Base-by-base conservation (phyloP, 768 basidiomycete genomes). In the Kwoniella sp. region DNA sequence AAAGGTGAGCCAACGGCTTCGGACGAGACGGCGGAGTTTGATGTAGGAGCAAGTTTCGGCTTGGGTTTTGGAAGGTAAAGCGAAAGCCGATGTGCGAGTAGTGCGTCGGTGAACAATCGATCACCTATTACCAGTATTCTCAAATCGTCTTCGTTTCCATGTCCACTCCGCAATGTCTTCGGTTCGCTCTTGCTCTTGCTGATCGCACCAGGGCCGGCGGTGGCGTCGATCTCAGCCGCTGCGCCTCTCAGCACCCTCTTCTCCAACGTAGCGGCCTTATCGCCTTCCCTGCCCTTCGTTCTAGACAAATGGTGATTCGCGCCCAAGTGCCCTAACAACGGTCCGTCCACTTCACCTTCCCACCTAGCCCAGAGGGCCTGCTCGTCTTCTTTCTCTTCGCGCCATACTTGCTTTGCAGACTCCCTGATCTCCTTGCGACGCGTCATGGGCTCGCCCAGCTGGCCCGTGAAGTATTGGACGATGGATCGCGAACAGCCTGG, bases 41-140 rank as follows among this genome's bases (percentile, higher is more conserved):
- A 50, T 47, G 9, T 9, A 20, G 37, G 9, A 23, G 48, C 23
- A 3, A 3, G 41, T 11, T 17, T 17, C 20, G 28, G 57, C 29
- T 23, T 55, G 8, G 25, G 54, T 17, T 30, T 29, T 22, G 66
- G 53, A n/a, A 75, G 62, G 26, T 69, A 52, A 3, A 64, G 31
- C 11, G 61, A 61, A 15, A 81, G 62, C 30, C 92, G 87, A 71
- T 90, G 89, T 9, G 92, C 89, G 80, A 97, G 83, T 58, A 97
- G 85, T 20, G 93, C 82, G 77, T 99, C 95, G 0, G 95, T 99
- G 73, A 96, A 90, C 57, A 97, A 82, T 12, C 95, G 86, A 82
- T 99, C 95, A 0, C 95, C 95, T 13, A 99, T 88, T 41, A 97
- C 81, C 61, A 97, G 82, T 48, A 96, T 89, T 86, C 73, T 58